phyloP scores from a whole-genome alignment of 108 stramenopile species.

The Parietichytrium sp. region DNA sequence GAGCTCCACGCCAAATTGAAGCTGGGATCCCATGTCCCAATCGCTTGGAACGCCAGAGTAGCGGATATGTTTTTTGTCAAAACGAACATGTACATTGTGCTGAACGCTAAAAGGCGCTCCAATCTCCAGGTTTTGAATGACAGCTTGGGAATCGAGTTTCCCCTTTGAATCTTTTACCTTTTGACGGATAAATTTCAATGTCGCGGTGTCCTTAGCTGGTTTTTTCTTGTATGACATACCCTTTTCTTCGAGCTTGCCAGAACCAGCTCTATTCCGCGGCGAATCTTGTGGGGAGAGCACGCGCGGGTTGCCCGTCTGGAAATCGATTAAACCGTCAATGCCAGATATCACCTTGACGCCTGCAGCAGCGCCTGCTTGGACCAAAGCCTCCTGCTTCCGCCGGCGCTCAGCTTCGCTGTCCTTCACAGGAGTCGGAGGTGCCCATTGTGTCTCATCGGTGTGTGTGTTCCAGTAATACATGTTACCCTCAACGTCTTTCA shows the following conservation, averaged over 20 bases:
- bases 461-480: constrained; percentile 26
- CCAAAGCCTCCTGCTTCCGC: background rate
- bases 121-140: background rate
- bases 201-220: background rate
- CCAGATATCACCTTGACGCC: background rate
- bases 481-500: background rate
- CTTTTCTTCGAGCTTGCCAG: background rate
- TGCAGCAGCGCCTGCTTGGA: background rate
- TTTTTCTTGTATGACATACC: background rate
- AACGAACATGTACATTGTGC: background rate
- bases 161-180: background rate
- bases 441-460: constrained; percentile 29
- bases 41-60: background rate
- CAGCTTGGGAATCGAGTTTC: background rate
- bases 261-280: background rate
- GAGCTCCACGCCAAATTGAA: background rate
- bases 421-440: background rate
- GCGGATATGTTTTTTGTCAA: background rate
- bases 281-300: background rate
- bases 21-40: constrained; percentile 4
- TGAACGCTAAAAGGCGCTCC: background rate
- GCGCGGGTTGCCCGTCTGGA: background rate
- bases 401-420: background rate
- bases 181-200: background rate
- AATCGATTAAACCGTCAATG: background rate